A percentile compares a stretch with the other conserved stretches of the same genome.
Conservation (phyloP, 2,329 filamentous ascomycete genomes). For the Alternaria triticina region DNA sequence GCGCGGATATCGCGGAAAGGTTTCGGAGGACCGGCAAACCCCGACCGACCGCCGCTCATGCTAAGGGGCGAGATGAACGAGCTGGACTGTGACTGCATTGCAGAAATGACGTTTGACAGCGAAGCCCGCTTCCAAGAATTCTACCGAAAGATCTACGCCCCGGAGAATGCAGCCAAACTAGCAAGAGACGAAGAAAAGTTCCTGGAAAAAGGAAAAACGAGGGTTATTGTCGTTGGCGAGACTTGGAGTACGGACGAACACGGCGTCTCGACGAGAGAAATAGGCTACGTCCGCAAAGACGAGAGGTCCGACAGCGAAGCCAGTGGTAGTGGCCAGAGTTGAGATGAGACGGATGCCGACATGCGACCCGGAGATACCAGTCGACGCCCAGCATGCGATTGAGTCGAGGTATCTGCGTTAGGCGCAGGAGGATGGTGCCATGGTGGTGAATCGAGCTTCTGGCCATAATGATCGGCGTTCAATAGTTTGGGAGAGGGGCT, state of each 20-base stretch:
- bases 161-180: slow-evolving; percentile 26
- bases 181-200: slow-evolving; percentile 35
- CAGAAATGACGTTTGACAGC: slow-evolving; percentile 31
- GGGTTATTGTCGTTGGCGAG: slow-evolving; percentile 36
- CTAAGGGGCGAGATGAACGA: slow-evolving; percentile 30
- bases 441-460: neutral
- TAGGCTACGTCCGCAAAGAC: slow-evolving; percentile 3
- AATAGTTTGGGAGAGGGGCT: neutral
- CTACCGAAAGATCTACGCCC: slow-evolving; percentile 32
- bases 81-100: slow-evolving; percentile 36
- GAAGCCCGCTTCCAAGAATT: slow-evolving; percentile 34
- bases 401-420: neutral
- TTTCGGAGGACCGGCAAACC: slow-evolving; percentile 34
- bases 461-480: neutral
- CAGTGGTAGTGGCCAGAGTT: slow-evolving; percentile 20
- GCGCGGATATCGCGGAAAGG: slow-evolving; percentile 33
- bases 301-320: slow-evolving; percentile 22
- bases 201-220: slow-evolving; percentile 25
- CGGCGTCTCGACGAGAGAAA: slow-evolving; percentile 13
- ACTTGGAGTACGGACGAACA: slow-evolving; percentile 23
- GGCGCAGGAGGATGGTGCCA: neutral
- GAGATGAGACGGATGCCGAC: neutral
- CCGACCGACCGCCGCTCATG: slow-evolving; percentile 27
- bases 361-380: neutral
- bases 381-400: neutral